Conservation (phyloP, 148 eudicot genomes). For the Silene conica region DNA sequence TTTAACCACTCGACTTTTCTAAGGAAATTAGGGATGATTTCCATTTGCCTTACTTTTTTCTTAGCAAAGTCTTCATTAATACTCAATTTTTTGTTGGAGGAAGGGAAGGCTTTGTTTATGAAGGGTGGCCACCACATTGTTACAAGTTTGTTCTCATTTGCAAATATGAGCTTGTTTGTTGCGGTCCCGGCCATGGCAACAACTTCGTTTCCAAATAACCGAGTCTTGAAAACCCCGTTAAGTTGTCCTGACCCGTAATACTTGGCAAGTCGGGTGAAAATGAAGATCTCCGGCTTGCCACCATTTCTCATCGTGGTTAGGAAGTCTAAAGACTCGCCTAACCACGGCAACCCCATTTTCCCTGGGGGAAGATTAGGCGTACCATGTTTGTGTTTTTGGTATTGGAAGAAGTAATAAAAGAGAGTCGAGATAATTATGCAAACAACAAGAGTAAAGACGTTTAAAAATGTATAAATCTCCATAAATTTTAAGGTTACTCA, state of each 20-base stretch:
- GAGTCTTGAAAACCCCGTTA: conserved; percentile 24
- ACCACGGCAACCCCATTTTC: conserved; percentile 32
- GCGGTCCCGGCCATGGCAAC: conserved; percentile 29
- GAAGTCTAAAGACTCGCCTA: conserved; percentile 36
- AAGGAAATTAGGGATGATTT: conserved; percentile 33
- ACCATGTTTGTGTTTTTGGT: conserved; percentile 14
- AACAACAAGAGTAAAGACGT: neutral
- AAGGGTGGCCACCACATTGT: conserved; percentile 40
- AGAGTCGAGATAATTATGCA: conserved; percentile 3
- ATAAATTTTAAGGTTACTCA: neutral
- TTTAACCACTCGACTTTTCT: conserved; percentile 29
- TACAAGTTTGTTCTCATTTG: conserved; percentile 34
- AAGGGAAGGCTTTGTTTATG: conserved; percentile 34
- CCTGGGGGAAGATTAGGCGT: conserved; percentile 29
- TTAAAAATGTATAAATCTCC: conserved; percentile 1
- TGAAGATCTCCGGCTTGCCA: conserved; percentile 33
- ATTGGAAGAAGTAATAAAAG: neutral
- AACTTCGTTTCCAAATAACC: conserved; percentile 26
- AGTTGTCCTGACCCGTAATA: conserved; percentile 17
- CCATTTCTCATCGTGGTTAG: conserved; percentile 37
- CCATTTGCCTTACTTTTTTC: conserved; percentile 33
- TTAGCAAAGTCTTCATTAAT: conserved; percentile 15
- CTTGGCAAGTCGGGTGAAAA: conserved; percentile 30
- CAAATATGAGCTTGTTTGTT: conserved; percentile 35
- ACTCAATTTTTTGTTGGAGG: conserved; percentile 6